Evolutionary conservation across 768 basidiomycete genomes (phyloP), one percentile per base, ranked within the genome.

Genomic region (Lentinula aciculospora): DNA sequence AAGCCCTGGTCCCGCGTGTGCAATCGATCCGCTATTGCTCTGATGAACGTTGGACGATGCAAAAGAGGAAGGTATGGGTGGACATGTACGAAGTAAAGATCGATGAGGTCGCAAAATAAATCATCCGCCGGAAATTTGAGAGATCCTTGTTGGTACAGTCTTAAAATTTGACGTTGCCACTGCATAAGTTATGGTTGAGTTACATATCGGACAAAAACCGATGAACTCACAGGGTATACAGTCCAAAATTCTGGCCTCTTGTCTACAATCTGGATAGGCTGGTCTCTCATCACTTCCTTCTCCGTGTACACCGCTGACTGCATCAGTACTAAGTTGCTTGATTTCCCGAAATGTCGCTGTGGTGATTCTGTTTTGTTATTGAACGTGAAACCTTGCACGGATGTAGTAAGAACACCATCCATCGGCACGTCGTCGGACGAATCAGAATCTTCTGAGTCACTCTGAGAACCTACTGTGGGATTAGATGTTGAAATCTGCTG

Each of bases 301-400:
- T 76, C 78, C 19, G 78, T 62, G 58, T 76, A 68, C 13, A 75
- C 65, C 21, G 76, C 77, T 46, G 55, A 55, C 58, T 63, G 60
- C 37, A 84, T 69, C 15, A 84, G 73, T 72, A 81, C 77, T 0
- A 77, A 73, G 13, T 79, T 77, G 62, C 81, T 81, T 9, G 79
- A 79, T 27, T 39, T 39, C 2, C 51, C 51, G 9, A 39, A 53
- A 28, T 39, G 36, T 34, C 51, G 51, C 23, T 9, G 32, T 8
- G 51, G 51, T 19, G 32, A 34, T 17, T 29, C 49, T 17, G 25
- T 47, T 12, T 47, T 47, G 36, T 53, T n/a, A 28, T 53, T 17
- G 25, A 39, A 12, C 25, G 51, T 23, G 51, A 53, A 39, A 9
- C 51, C 23, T 37, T 36, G 51, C 21, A 53, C 23, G 31, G 49